phyloP scores from a whole-genome alignment of 2,329 filamentous ascomycete species.

The Sclerotinia trifoliorum region DNA sequence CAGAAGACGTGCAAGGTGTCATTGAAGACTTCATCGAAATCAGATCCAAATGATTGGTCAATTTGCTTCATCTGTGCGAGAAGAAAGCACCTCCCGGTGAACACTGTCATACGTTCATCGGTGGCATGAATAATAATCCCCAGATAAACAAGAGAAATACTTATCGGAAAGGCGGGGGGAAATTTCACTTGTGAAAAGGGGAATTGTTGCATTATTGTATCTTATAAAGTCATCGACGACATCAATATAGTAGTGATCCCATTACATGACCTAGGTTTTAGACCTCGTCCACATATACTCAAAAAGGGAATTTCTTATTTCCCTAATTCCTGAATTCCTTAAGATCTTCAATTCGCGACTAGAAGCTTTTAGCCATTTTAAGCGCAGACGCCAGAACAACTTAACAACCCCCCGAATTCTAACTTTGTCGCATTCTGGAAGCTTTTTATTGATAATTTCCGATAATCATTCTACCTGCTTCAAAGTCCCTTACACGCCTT shows the following conservation, averaged over 20 bases:
- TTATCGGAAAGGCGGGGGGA: conserved; percentile 15
- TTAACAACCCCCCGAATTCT: background rate
- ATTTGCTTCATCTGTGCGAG: conserved; percentile 10
- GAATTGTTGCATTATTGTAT: background rate
- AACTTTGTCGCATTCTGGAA: conserved; percentile 17
- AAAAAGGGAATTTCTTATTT: background rate
- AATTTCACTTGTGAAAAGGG: background rate
- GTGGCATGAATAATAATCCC: conserved; percentile 6
- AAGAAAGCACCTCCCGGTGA: background rate
- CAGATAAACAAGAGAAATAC: background rate
- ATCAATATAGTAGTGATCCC: background rate
- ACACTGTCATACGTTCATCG: background rate
- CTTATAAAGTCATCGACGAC: background rate
- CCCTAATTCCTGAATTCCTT: too few relatives aligned
- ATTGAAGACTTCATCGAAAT: background rate
- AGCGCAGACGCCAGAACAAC: conserved; percentile 12
- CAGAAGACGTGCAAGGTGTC: background rate
- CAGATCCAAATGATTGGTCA: background rate
- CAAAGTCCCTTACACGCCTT: conserved; percentile 4
- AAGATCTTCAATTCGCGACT: conserved; percentile 18
- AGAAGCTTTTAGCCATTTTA: conserved; percentile 11
- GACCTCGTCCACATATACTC: background rate
- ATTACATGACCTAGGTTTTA: background rate
- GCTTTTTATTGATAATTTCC: conserved; percentile 18
- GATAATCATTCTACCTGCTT: conserved; percentile 19